Evolutionary conservation across 2,329 filamentous ascomycete species (phyloP), one percentile per base, ranked within the genome.

Genomic region (Alternaria sp.): DNA sequence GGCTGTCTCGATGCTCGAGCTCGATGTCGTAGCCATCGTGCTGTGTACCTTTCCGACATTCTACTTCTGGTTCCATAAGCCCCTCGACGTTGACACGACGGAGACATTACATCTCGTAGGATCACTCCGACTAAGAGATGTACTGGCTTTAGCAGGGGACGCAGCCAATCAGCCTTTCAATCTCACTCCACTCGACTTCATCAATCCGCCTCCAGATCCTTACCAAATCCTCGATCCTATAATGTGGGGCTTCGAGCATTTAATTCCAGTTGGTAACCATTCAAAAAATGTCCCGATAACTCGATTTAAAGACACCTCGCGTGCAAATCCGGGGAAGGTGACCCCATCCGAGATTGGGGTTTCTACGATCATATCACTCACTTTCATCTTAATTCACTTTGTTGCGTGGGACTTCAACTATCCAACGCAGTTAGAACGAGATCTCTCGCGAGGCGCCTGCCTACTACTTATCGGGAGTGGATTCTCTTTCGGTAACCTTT

Each of bases 401-500:
- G 0, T 40, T 1, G 1, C 30, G 3, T 52, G 49, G 30, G 5
- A 40, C 5, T 52, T 52, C 19, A 2, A 9, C 30, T 40, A 13
- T 9, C 49, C 30, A 5, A n/a, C 28, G 1, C 0, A 0, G 0
- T 25, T 52, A 5, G 49, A 52, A 40, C 19, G 3, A 40, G 0
- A 5, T 9, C 1, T 36, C 1, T 52, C 49, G 8, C 49, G 49
- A 1, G 17, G 2, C 13, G 49, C 49, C 2, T 52, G 13, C 8
- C 1, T 52, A 1, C 0, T 12, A 3, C 49, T 52, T 1, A 0
- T 52, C 19, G 19, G 9, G 12, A 1, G 1, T 6, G 49, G 19
- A 2, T 52, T 52, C 7, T 2, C 19, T 5, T 52, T 52, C 1
- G 49, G 30, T 1, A 40, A 9, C 2, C 13, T 40, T 0, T 36